Evolutionary conservation across 1,284 basidiomycete species (phyloP), one percentile per base, ranked within the genome.

Genomic region (Bondarzewia mesenterica): DNA sequence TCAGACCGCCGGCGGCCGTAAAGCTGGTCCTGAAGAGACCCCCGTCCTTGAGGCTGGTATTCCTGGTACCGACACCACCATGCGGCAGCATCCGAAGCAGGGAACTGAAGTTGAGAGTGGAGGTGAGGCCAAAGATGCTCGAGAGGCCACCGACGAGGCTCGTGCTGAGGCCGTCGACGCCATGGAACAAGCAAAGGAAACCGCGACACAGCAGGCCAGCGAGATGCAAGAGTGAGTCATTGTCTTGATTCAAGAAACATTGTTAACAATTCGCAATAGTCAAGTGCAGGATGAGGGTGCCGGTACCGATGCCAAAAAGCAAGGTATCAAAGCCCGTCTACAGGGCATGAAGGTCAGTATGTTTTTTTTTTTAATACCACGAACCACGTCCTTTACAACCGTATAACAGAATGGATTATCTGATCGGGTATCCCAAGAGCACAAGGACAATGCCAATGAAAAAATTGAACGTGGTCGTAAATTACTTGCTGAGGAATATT

Each of bases 401-500:
- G n/a, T n/a, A n/a, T n/a, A 10, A 27, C 49, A 77, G 72, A 72
- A 73, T 48, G 66, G 67, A n/a, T 36, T 79, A 5, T 57, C 63
- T 25, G 75, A 80, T 46, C 69, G 69, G 16, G 67, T 85, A 29
- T 78, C 82, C 0, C 69, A 82, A 44, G 71, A 84, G 55, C 80
- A 84, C 54, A 80, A 80, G 57, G 78, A 82, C 26, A 64, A 63
- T 37, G 76, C 71, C 2, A 65, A 70, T 48, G 73, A 77, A 7
- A 72, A 80, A 22, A 54, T 68, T 38, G 73, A 84, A 20, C 72
- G 73, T 2, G 72, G 76, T 27, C 78, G 76, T 61, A 68, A 80
- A 44, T 89, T 90, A 65, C 62, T 93, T 51, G 69, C 70, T 20
- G 84, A 87, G 52, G 85, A 94, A 38, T 87, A 86, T 63, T 93